Conservation (phyloP, 306 rosid species). For the Medicago truncatula region MtrunA17r5.0-ANR NC_053049.1:3351001-3351500, state of each 20-base stretch:
- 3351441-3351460: slow-evolving; percentile 28
- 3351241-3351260: slow-evolving; percentile 3
- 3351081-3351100: no score
- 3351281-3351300: not conserved
- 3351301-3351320: not conserved
- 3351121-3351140: no score
- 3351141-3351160: not conserved
- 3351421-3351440: slow-evolving; percentile 31
- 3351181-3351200: slow-evolving; percentile 19
- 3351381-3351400: slow-evolving; percentile 17
- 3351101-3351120: no score
- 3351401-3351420: slow-evolving; percentile 24
- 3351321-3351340: not conserved
- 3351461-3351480: slow-evolving; percentile 37
- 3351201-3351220: slow-evolving; percentile 30
- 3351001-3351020: no score
- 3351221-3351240: slow-evolving; percentile 7
- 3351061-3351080: no score
- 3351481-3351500: slow-evolving; percentile 39
- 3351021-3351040: no score
- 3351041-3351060: no score
- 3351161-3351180: not conserved
- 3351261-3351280: not conserved
- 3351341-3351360: slow-evolving; percentile 12
- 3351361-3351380: not conserved